Conservation (phyloP, 129 eudicot species). For the Helianthus tuberosus region DNA sequence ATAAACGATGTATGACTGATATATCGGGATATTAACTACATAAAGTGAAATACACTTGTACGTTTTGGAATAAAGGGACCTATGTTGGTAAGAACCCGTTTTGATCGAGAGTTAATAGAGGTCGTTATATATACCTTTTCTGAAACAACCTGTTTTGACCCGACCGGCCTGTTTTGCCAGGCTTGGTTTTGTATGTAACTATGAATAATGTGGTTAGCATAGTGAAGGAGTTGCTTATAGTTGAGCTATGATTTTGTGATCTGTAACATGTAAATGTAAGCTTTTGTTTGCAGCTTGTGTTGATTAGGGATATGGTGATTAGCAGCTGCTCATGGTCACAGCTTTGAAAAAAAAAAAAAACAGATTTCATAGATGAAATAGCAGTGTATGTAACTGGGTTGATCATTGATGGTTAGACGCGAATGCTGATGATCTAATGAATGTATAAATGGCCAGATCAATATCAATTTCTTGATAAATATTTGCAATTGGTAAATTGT, state of each 20-base stretch:
- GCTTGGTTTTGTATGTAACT: background rate
- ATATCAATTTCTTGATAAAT: background rate
- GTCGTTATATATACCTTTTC: too few species aligned
- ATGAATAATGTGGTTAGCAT: background rate
- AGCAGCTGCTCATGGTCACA: slow-evolving; percentile 17
- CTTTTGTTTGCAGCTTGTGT: slow-evolving; percentile 34
- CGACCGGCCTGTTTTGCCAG: background rate
- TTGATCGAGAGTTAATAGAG: too few species aligned
- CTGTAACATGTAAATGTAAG: background rate
- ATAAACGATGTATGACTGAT: too few species aligned
- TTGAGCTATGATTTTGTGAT: slow-evolving; percentile 13
- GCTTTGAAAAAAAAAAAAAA: slow-evolving; percentile 23
- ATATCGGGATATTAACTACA: too few species aligned
- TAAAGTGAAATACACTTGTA: too few species aligned
- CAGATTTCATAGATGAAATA: slow-evolving; percentile 15
- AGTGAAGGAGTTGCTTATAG: background rate
- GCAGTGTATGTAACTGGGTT: background rate
- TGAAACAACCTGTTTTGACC: too few species aligned
- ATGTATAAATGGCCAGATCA: slow-evolving; percentile 4
- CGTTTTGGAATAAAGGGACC: too few species aligned
- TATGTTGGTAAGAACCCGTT: too few species aligned
- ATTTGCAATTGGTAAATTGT: background rate
- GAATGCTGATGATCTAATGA: background rate
- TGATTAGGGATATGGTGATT: slow-evolving; percentile 7
- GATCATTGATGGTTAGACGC: slow-evolving; percentile 7